A percentile compares a stretch with the other conserved stretches of the same genome.
phyloP scores from a whole-genome alignment of 2,329 filamentous ascomycete genomes.

The Monosporascus sp. region DNA sequence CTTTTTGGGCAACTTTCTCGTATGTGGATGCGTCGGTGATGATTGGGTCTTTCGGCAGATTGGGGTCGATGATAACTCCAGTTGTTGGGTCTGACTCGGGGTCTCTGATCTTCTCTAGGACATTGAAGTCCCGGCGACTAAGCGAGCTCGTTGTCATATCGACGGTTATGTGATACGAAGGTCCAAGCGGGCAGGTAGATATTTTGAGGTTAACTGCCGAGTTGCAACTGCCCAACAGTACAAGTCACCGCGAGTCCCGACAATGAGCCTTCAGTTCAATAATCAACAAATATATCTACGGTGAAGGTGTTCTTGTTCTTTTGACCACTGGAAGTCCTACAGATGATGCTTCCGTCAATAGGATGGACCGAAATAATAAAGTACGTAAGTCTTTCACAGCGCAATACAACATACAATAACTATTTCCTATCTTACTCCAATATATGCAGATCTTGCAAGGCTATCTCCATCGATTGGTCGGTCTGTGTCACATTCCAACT shows the following conservation, averaged over 20 bases:
- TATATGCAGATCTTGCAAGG: neutral
- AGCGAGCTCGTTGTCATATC: constrained; percentile 45
- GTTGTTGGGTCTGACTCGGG: constrained; percentile 56
- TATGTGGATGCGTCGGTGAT: constrained; percentile 47
- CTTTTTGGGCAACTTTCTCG: constrained; percentile 41
- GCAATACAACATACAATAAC: neutral
- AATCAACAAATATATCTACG: neutral
- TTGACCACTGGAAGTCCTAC: neutral
- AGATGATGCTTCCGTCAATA: neutral
- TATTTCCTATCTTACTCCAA: neutral
- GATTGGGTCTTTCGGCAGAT: constrained; percentile 52
- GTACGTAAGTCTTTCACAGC: neutral
- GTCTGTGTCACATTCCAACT: neutral
- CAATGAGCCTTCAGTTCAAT: neutral
- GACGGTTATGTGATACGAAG: neutral
- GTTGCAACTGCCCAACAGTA: neutral
- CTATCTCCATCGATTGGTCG: neutral
- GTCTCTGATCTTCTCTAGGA: constrained; percentile 63
- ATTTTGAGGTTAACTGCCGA: neutral
- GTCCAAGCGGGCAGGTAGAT: neutral
- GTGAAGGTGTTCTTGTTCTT: neutral
- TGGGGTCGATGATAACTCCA: constrained; percentile 48
- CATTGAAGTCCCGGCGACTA: constrained; percentile 53
- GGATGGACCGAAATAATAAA: neutral
- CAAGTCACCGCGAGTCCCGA: neutral